phyloP scores from a whole-genome alignment of 495 filamentous ascomycete species.

The Tuber melanosporum region DNA sequence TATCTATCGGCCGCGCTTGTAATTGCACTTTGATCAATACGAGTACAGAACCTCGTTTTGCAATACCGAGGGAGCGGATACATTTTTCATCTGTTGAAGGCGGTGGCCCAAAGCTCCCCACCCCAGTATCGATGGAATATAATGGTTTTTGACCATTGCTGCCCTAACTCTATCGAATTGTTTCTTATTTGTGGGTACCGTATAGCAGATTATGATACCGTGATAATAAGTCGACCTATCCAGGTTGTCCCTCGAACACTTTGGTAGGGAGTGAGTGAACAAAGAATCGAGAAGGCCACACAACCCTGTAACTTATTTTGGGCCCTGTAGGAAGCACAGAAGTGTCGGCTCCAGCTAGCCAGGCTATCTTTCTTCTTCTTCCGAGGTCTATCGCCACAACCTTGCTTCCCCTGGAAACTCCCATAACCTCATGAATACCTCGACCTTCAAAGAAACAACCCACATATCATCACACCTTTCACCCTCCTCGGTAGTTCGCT shows the following conservation, averaged over 20 bases:
- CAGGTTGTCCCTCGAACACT: neutral
- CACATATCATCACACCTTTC: constrained; percentile 3
- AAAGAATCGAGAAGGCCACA: neutral
- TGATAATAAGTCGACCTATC: neutral
- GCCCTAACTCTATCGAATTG: neutral
- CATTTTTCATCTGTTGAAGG: neutral
- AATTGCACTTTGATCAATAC: neutral
- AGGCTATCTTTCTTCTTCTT: neutral
- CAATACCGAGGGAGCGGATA: neutral
- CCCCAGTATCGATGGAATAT: neutral
- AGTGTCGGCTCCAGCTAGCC: neutral
- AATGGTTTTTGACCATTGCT: neutral
- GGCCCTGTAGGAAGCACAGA: neutral
- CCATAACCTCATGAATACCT: neutral
- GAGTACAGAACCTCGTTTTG: neutral
- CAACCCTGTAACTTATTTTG: neutral
- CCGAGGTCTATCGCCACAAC: neutral
- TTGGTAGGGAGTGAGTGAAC: neutral
- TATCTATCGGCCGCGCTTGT: neutral
- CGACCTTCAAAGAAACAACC: neutral
- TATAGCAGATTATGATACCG: neutral
- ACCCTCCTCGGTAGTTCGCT: neutral
- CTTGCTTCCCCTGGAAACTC: neutral
- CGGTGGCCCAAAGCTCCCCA: neutral
- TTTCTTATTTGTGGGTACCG: neutral